A percentile compares a stretch with the other conserved stretches of the same genome.
phyloP scores from a whole-genome alignment of 306 rosid species.

The Fragaria nilgerrensis region DNA sequence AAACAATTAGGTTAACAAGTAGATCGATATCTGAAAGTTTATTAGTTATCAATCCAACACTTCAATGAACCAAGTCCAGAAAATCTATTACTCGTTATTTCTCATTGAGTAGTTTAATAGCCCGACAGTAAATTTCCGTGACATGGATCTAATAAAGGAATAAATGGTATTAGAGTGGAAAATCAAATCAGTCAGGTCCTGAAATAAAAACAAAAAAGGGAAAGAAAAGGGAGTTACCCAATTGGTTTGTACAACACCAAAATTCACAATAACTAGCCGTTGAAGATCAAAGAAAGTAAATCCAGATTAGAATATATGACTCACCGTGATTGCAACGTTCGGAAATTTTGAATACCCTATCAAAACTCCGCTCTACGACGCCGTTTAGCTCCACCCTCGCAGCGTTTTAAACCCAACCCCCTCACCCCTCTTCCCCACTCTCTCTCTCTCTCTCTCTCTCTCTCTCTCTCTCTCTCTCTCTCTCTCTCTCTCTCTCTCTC shows the following conservation, averaged over 20 bases:
- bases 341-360: slow-evolving; percentile 21
- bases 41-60: no score
- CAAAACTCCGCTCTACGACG: neutral
- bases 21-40: no score
- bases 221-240: neutral
- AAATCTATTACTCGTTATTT: no score
- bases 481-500: neutral
- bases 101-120: no score
- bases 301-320: neutral
- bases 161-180: no score
- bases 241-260: neutral
- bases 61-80: no score
- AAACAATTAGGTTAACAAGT: no score
- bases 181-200: neutral
- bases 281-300: slow-evolving; percentile 14
- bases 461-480: neutral
- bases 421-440: neutral
- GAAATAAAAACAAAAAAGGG: neutral
- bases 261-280: slow-evolving; percentile 38
- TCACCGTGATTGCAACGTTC: slow-evolving; percentile 38
- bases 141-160: no score
- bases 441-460: neutral
- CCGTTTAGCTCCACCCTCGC: slow-evolving; percentile 1
- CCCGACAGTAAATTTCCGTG: no score
- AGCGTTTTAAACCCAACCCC: slow-evolving; percentile 21